Evolutionary conservation across 192 early-diverging fungal species (phyloP).

Genomic region (Hyaloraphidium curvatum): DNA sequence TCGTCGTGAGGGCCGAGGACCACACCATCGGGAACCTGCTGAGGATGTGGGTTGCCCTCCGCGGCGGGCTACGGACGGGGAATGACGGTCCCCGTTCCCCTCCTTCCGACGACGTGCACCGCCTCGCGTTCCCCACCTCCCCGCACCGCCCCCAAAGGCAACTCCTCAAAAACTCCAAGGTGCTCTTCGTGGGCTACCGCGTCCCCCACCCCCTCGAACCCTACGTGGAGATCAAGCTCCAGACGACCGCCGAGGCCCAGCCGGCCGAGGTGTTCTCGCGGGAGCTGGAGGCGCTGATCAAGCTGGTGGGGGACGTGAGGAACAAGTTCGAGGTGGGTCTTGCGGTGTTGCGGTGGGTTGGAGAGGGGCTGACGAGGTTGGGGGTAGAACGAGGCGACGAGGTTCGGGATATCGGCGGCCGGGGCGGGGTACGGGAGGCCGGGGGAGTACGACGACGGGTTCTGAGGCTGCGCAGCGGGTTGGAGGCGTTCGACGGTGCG

Average conservation of each 20-base stretch:
- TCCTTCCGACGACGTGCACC: not conserved
- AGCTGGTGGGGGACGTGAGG: slow-evolving; percentile 52
- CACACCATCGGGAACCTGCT: slow-evolving; percentile 92
- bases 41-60: slow-evolving; percentile 69
- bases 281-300: slow-evolving; percentile 59
- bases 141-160: slow-evolving; percentile 23
- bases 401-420: too few relatives aligned
- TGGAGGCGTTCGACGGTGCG: too few relatives aligned
- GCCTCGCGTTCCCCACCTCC: not conserved
- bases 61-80: too few relatives aligned
- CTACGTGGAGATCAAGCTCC: slow-evolving; percentile 73
- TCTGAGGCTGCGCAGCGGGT: too few relatives aligned
- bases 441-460: too few relatives aligned
- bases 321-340: slow-evolving; percentile 60
- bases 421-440: too few relatives aligned
- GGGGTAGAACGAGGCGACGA: too few relatives aligned
- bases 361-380: too few relatives aligned
- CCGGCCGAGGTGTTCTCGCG: slow-evolving; percentile 62
- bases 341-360: too few relatives aligned
- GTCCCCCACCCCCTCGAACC: slow-evolving; percentile 92
- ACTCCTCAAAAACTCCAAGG: slow-evolving; percentile 75
- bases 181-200: slow-evolving; percentile 92
- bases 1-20: slow-evolving; percentile 85
- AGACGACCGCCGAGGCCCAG: slow-evolving; percentile 70
- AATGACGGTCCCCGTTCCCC: too few relatives aligned